A percentile compares a stretch with the other conserved stretches of the same genome.
phyloP scores from a whole-genome alignment of 192 early-diverging fungal genomes.

The Ambispora gerdemannii region DNA sequence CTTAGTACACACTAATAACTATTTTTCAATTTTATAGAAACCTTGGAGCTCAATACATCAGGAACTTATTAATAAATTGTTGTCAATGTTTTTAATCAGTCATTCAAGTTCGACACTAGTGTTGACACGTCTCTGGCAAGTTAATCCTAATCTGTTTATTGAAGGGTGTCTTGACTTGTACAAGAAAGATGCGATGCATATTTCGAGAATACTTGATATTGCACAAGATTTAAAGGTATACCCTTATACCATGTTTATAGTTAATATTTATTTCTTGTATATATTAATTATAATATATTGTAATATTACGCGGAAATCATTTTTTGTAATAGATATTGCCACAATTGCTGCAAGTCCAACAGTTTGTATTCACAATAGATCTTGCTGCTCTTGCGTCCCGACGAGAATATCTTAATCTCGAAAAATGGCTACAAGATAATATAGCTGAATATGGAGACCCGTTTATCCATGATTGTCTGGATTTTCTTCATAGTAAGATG shows the following conservation, averaged over 20 bases:
- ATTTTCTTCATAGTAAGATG: slow-evolving; percentile 70
- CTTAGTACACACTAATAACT: not conserved
- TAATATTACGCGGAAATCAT: not conserved
- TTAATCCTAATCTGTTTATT: slow-evolving; percentile 54
- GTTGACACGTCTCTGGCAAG: slow-evolving; percentile 68
- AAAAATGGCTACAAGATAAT: slow-evolving; percentile 81
- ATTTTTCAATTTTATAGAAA: slow-evolving; percentile 30
- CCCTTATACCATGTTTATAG: not conserved
- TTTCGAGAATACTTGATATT: slow-evolving; percentile 68
- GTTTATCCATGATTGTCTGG: slow-evolving; percentile 71
- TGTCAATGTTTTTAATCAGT: slow-evolving; percentile 62
- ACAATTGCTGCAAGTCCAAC: slow-evolving; percentile 64
- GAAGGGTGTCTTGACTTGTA: slow-evolving; percentile 70
- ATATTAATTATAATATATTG: not conserved
- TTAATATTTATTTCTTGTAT: not conserved
- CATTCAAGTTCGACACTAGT: slow-evolving; percentile 64
- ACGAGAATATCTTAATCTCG: slow-evolving; percentile 74
- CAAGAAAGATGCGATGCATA: slow-evolving; percentile 58
- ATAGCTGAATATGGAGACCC: slow-evolving; percentile 57
- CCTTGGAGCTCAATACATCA: slow-evolving; percentile 55
- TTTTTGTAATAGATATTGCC: slow-evolving; percentile 55
- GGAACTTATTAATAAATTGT: slow-evolving; percentile 59
- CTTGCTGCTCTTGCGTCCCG: slow-evolving; percentile 75
- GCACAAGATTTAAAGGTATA: slow-evolving; percentile 75
- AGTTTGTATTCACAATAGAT: slow-evolving; percentile 71